Conservation (phyloP, 2,329 filamentous ascomycete genomes). For the Cladophialophora bantiana region DNA sequence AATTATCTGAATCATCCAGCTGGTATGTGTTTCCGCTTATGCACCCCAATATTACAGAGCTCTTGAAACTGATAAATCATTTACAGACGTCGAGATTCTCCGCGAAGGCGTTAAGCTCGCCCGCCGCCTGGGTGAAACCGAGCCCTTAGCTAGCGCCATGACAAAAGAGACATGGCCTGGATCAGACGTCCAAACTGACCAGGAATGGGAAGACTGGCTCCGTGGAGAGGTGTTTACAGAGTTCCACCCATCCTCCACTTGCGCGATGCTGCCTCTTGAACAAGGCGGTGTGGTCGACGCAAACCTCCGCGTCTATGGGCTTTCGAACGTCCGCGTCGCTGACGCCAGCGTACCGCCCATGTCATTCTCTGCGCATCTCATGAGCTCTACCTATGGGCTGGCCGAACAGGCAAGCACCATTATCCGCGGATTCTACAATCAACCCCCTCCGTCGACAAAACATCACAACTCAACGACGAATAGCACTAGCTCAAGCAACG, state of each 20-base stretch:
- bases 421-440: slow-evolving; percentile 42
- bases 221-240: slow-evolving; percentile 35
- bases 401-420: slow-evolving; percentile 45
- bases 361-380: slow-evolving; percentile 46
- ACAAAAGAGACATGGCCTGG: slow-evolving; percentile 43
- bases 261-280: slow-evolving; percentile 55
- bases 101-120: slow-evolving; percentile 47
- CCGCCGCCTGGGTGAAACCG: slow-evolving; percentile 44
- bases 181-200: slow-evolving; percentile 35
- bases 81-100: slow-evolving; percentile 49
- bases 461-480: slow-evolving; percentile 9
- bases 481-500: slow-evolving; percentile 7
- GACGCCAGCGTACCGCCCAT: slow-evolving; percentile 49
- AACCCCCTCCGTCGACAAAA: not conserved
- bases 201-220: slow-evolving; percentile 44
- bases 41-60: not conserved
- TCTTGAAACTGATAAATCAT: not conserved
- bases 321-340: slow-evolving; percentile 45
- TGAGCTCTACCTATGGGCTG: slow-evolving; percentile 47
- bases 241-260: slow-evolving; percentile 45
- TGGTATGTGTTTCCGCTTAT: slow-evolving; percentile 20
- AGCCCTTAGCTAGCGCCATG: slow-evolving; percentile 45
- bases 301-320: slow-evolving; percentile 54
- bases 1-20: slow-evolving; percentile 54
- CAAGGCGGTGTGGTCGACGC: slow-evolving; percentile 54